Evolutionary conservation across 495 filamentous ascomycete species (phyloP), one percentile per base, ranked within the genome.

Genomic region (Penicillium arizonense): DNA sequence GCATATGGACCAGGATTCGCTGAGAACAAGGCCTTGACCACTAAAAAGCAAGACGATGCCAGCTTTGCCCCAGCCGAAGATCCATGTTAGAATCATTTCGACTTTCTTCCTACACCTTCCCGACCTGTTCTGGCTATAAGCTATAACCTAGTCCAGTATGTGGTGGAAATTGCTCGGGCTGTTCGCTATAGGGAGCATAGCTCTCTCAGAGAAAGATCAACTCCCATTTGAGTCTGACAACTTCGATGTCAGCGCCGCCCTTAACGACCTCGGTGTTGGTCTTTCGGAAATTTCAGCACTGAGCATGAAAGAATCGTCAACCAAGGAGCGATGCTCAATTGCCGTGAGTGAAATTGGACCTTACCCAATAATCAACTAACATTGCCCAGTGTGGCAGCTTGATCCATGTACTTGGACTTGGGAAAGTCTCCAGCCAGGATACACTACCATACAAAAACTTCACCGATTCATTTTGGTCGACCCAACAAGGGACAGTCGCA

Each of bases 391-490:
- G 51, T 20, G 45, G 26, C 10, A 55, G 57, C 16, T 43, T 64
- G 53, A 56, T 16, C 13, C 52, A 51, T 32, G 28, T 64, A 4
- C 58, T 53, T 35, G 47, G 47, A 20, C 50, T 53, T 11, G 7
- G 7, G 0, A 47, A 50, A 35, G 34, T 53, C 16, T 56, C 40
- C n/a, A 18, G 40, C 1, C 52, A 55, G 28, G 28, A 52, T 12
- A 43, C 45, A 13, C 14, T 34, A 10, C 47, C 39, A 4, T 64
- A 62, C 52, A 47, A 43, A 30, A 57, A 53, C 26, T 57, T 59
- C 51, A 69, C 63, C 6, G 39, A 24, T 10, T 57, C 63, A 1
- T 69, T 67, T 65, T 85, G 81, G 80, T 82, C 80, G 8, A 45
- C 56, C 8, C 65, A 81, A 61, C 69, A 77, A 57, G 64, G 65